Conservation (phyloP, 2,329 filamentous ascomycete species). For the Furcasterigmium sp. region DNA sequence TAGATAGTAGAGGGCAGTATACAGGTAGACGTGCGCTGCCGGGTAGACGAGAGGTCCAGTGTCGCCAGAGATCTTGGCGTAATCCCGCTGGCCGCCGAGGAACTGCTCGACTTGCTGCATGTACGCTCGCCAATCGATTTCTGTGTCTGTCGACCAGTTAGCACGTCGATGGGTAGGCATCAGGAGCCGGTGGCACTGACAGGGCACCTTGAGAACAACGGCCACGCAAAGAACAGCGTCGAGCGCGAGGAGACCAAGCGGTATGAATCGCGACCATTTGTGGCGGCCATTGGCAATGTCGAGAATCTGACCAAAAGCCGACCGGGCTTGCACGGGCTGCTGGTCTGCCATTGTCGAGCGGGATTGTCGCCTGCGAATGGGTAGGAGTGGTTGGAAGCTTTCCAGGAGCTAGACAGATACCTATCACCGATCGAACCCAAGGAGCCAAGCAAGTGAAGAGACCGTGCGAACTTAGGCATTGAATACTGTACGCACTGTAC, state of each 20-base stretch:
- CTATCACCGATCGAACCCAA: too few species aligned
- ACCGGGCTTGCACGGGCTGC: constrained; percentile 4
- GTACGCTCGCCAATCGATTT: constrained; percentile 97
- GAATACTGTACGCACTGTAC: too few species aligned
- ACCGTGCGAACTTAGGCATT: too few species aligned
- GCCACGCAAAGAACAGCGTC: constrained; percentile 69
- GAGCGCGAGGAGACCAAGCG: constrained; percentile 59
- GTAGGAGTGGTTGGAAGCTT: too few species aligned
- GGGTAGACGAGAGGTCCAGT: constrained; percentile 96
- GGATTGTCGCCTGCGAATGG: background rate
- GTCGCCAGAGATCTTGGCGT: constrained; percentile 75
- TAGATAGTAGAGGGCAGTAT: constrained; percentile 70
- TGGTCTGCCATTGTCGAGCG: constrained; percentile 9
- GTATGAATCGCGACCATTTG: constrained; percentile 41
- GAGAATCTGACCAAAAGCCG: constrained; percentile 15
- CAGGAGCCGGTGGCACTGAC: constrained; percentile 42
- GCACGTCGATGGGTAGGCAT: constrained; percentile 1
- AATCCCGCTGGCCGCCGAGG: constrained; percentile 80
- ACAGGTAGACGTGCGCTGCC: constrained; percentile 88
- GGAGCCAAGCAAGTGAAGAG: too few species aligned
- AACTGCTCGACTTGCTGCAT: constrained; percentile 88
- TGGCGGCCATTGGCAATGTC: constrained; percentile 45
- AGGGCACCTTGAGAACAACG: constrained; percentile 78
- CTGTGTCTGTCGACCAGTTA: constrained; percentile 59
- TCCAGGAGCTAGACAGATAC: too few species aligned